Evolutionary conservation across 805 yeast genomes (phyloP), one percentile per base, ranked within the genome.

Genomic region (Kuraishia ogatae): DNA sequence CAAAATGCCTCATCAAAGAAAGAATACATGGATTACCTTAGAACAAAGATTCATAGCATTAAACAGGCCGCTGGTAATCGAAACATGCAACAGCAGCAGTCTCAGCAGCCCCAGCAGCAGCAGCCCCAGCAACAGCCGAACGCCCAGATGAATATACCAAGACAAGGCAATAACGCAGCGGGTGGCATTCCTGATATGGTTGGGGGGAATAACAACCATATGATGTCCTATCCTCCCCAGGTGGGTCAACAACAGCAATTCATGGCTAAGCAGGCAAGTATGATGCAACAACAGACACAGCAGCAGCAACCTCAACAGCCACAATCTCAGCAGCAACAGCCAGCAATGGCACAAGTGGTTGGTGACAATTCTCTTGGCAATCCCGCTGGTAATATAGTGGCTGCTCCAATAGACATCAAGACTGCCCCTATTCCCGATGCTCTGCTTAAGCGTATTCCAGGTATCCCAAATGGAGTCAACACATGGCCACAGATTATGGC

Each of bases 401-500:
- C 20, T 20, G 50, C 35, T 13, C 66, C 63, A 39, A 63, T 74
- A 29, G 80, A 77, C 55, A 70, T 88, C 64, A 80, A 85, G 58
- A 82, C 81, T 49, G 71, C 82, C 1, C 90, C 89, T 2, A 89
- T 91, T 53, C 96, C 96, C 0, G 80, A 79, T 17, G 80, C 82
- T 1, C 67, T 89, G 24, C 69, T 89, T 21, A 75, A 78, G 54
- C 81, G 81, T 62, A 79, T 89, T 51, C 96, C 96, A 10, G 85
- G 80, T 51, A 73, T 89, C 39, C 97, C 97, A 0, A 84, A 85
- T 15, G 85, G 83, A 52, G 84, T 84, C 28, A 84, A 80, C 60
- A 88, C 96, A 6, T 91, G 97, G 97, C 80, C 82, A 22, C 88
- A 84, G 64, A 82, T 89, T 28, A 81, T 84, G 67, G 85, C 84